Percentiles rank a stretch among this genome's conserved stretches.
phyloP scores from a whole-genome alignment of 2,329 filamentous ascomycete genomes.

The Arthrinium puccinioides region DNA sequence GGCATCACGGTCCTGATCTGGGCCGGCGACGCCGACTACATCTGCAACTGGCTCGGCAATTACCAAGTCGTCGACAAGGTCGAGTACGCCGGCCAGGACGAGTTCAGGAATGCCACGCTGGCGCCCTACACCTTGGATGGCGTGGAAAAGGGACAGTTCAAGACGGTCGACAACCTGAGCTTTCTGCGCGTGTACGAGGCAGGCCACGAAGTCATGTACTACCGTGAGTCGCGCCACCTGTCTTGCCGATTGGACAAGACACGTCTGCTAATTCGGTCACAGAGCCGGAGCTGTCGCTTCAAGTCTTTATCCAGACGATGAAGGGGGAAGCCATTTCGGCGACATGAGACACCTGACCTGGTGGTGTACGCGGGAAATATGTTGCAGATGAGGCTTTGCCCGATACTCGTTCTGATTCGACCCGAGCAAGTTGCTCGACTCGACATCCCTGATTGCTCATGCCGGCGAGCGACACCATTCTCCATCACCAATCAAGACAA shows the following conservation, averaged over 20 bases:
- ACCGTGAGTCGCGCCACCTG: conserved; percentile 27
- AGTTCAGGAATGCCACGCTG: conserved; percentile 30
- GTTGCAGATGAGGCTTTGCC: no score
- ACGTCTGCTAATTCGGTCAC: neutral
- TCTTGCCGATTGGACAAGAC: neutral
- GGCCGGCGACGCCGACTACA: conserved; percentile 51
- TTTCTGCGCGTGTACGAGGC: conserved; percentile 41
- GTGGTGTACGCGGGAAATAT: no score
- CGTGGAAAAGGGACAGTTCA: conserved; percentile 38
- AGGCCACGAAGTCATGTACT: conserved; percentile 34
- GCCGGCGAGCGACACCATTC: no score
- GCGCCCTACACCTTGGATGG: conserved; percentile 41
- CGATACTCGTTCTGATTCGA: no score
- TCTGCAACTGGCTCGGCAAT: conserved; percentile 51
- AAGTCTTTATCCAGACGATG: conserved; percentile 28
- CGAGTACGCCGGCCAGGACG: conserved; percentile 28
- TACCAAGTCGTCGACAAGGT: conserved; percentile 38
- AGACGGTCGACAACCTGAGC: conserved; percentile 39
- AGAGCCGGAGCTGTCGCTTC: conserved; percentile 34
- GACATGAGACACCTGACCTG: no score
- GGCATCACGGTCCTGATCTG: conserved; percentile 43
- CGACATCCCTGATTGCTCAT: no score
- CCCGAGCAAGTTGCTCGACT: no score
- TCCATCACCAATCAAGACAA: no score
- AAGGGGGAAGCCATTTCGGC: no score